Evolutionary conservation across 2,329 filamentous ascomycete genomes (phyloP).

Genomic region (Chrysoporthe puriensis): DNA sequence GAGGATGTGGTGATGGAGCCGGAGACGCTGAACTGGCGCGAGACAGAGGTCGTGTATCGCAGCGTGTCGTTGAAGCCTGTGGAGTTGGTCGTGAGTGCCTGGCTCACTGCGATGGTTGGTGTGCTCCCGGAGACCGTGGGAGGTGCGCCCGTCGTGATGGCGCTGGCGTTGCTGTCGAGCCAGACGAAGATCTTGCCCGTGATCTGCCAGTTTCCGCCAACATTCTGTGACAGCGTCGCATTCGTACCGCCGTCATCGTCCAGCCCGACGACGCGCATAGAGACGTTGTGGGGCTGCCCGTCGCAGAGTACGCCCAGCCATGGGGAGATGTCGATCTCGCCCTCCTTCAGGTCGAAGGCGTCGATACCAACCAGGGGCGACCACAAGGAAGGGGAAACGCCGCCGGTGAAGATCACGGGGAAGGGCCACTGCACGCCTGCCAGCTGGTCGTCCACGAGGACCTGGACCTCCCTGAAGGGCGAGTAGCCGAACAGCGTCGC

Average conservation of each 20-base stretch:
- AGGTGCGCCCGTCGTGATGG: slow-evolving; percentile 53
- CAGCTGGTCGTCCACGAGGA: slow-evolving; percentile 72
- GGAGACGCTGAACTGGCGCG: slow-evolving; percentile 56
- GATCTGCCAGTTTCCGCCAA: slow-evolving; percentile 72
- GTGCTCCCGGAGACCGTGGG: slow-evolving; percentile 38
- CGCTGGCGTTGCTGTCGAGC: slow-evolving; percentile 55
- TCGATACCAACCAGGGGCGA: slow-evolving; percentile 78
- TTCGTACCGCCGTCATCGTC: slow-evolving; percentile 54
- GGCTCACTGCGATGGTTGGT: slow-evolving; percentile 55
- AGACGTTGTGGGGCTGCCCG: slow-evolving; percentile 65
- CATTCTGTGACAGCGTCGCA: slow-evolving; percentile 54
- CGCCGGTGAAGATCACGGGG: slow-evolving; percentile 80
- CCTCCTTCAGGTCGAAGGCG: slow-evolving; percentile 76
- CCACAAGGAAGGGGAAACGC: slow-evolving; percentile 76
- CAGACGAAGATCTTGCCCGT: slow-evolving; percentile 81
- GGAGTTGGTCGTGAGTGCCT: slow-evolving; percentile 45
- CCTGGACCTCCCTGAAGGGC: slow-evolving; percentile 77
- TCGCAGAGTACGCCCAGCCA: slow-evolving; percentile 73
- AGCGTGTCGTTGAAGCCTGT: slow-evolving; percentile 65
- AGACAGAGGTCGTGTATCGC: slow-evolving; percentile 59
- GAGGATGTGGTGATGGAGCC: slow-evolving; percentile 55
- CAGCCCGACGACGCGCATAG: slow-evolving; percentile 69
- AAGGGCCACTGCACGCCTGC: slow-evolving; percentile 82
- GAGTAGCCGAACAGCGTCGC: slow-evolving; percentile 67
- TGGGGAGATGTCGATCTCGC: slow-evolving; percentile 80